Evolutionary conservation across 306 rosid species (phyloP).

Genomic region (Inga oerstediana): DNA sequence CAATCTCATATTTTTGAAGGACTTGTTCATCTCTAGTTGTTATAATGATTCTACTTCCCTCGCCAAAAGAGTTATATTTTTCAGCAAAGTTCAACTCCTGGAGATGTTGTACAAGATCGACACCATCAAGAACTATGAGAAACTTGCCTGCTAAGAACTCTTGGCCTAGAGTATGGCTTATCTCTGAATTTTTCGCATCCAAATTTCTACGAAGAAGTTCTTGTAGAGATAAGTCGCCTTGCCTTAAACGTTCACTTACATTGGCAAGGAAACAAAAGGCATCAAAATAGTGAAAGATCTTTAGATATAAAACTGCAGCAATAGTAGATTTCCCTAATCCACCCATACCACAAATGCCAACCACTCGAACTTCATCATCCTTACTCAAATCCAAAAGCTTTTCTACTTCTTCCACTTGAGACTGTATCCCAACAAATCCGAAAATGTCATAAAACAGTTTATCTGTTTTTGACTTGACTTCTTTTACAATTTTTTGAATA

Average conservation of each 20-base stretch:
- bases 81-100: neutral
- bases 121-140: constrained; percentile 3
- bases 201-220: neutral
- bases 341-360: neutral
- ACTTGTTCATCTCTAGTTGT: neutral
- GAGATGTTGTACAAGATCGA: neutral
- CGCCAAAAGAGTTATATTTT: neutral
- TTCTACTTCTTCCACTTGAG: neutral
- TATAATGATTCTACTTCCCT: neutral
- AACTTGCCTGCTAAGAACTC: neutral
- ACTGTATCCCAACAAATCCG: neutral
- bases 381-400: neutral
- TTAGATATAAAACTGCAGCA: neutral
- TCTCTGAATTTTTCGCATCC: neutral
- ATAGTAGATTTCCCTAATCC: neutral
- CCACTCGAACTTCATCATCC: neutral
- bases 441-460: neutral
- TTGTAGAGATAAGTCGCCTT: neutral
- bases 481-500: neutral
- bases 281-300: neutral
- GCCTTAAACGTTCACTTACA: neutral
- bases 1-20: neutral
- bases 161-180: neutral
- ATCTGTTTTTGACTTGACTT: neutral
- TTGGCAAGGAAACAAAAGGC: neutral